Base-by-base conservation (phyloP, 75 land plant species). In the Adiantum capillusveneris region DNA sequence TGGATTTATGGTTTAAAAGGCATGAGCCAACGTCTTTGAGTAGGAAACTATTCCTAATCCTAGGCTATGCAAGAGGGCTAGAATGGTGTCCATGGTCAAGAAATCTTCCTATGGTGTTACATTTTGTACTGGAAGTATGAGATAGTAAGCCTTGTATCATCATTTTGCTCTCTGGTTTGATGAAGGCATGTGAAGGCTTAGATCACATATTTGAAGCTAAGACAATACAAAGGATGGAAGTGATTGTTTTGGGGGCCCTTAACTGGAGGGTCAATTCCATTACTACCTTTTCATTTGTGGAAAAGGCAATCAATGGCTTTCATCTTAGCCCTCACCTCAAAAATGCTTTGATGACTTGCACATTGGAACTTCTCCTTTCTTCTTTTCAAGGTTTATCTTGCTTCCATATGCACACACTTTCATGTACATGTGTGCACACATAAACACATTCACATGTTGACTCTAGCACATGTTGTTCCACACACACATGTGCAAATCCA, bases 221-320 rank as follows among this genome's bases (percentile, higher is more conserved):
- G 37, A 85, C 80, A 1, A 70, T 88, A 36, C 72, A 63, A 17
- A 74, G 85, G 45, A 85, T 88, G 88, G 93, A 88, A 63, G 67
- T 85, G 57, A 68, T 76, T 17, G 79, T 88, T 0, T 64, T 88
- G 24, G 53, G 69, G 17, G 75, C 71, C 17, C 28, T 88, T 22
- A 71, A 76, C 30, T 88, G 93, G 93, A 70, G 81, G 53, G 62
- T 88, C 21, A 48, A 81, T 24, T 71, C 70, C 13, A 56, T 88
- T 21, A 82, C 93, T 22, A 85, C 88, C 2, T 88, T 84, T 66
- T 62, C 68, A 17, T 84, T 79, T 70, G 59, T 87, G 11, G 74
- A 67, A 46, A 46, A 46, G 14, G 50, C 50, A 2, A 46, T 46
- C 5, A 46, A 46, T 46, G 2, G 14, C 14, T 14, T 46, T 2